Evolutionary conservation across 768 basidiomycete species (phyloP), one percentile per base, ranked within the genome.

Genomic region (Cystobasidium onofrii): DNA sequence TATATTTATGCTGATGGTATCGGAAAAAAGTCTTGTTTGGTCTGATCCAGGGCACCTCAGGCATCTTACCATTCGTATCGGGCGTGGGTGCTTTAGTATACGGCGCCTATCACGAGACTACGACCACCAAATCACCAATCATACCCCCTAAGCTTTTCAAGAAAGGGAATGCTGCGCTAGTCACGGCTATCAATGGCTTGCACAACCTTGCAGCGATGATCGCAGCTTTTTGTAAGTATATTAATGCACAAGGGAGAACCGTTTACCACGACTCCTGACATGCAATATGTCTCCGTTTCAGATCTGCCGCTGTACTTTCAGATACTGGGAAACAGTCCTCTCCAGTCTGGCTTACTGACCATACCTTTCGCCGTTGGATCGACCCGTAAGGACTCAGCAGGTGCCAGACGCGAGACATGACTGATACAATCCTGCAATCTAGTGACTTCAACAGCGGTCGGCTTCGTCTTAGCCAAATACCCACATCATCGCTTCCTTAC

Each of bases 281-380:
- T 34, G 9, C 63, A 18, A 29, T 2, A 31, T 64, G 12, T 13
- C 63, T 12, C 6, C 6, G 13, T 10, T 36, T 6, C n/a, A 64
- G 63, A 67, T 31, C 65, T 67, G 25, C 65, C 65, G 3, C 44
- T 33, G 31, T 67, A 67, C 44, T 67, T 67, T 23, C 65, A 67
- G 34, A 50, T 54, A 9, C 43, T 67, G 7, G 65, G 65, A 12
- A 23, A 54, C 50, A 46, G 36, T 23, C 65, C 65, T 4, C 27
- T 67, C 15, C 7, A 54, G 25, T 15, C 65, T n/a, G 65, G 65
- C 27, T 1, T 67, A 50, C 29, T 41, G 15, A 67, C 65, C 7
- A 50, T 67, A 13, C 65, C 65, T 3, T 67, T 67, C 29, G 65
- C 65, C 17, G 27, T 67, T 17, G 50, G 65, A n/a, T 23, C 65